Base-by-base conservation (phyloP, 352 stramenopile genomes). In the Thraustochytrium striatum region DNA sequence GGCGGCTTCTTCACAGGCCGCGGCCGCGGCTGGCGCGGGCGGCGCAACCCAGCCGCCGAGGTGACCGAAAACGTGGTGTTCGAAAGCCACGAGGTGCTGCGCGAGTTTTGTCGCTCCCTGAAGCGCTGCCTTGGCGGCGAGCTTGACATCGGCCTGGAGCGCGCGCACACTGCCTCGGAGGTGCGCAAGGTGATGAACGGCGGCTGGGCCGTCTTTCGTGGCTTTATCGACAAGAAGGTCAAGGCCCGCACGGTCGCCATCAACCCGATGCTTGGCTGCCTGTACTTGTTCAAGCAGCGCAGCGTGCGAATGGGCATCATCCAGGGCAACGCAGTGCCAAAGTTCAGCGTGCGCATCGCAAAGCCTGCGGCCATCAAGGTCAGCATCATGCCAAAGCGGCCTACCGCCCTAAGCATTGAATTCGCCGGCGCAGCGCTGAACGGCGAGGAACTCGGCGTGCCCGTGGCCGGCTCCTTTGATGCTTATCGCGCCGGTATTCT, bases 21-120 rank as follows among this genome's bases (percentile, higher is more conserved):
- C n/a, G n/a, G n/a, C 47, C 25, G 16, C 25, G 16, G 16, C 16
- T 55, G 47, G 25, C 16, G 47, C 47, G 47, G 25, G 16, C 47
- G 47, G 47, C 16, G 25, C 16, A 25, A 55, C 16, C 47, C 47
- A 55, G 47, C 25, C 25, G 16, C 16, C 16, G 25, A 55, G 47
- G n/a, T 61, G 28, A 13, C 50, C 19, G 65, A 75, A 61, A 75
- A 75, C 36, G 16, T 75, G 9, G 30, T 75, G 16, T 75, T 75
- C 28, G 65, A 75, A 32, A 43, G 30, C 11, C 65, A 75, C 52
- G 32, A 58, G 43, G 44, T 43, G 16, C n/a, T 75, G 32, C 65
- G 52, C 0, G 11, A 68, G 28, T 11, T 75, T 3, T 55, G 52
- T 38, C 41, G 39, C 1, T 8, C 21, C 5, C 44, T 75, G 5